Percentiles rank a stretch among this genome's conserved stretches.
Conservation (phyloP, 73 alveolate genomes). For the Symbiodinium pilosum region DNA sequence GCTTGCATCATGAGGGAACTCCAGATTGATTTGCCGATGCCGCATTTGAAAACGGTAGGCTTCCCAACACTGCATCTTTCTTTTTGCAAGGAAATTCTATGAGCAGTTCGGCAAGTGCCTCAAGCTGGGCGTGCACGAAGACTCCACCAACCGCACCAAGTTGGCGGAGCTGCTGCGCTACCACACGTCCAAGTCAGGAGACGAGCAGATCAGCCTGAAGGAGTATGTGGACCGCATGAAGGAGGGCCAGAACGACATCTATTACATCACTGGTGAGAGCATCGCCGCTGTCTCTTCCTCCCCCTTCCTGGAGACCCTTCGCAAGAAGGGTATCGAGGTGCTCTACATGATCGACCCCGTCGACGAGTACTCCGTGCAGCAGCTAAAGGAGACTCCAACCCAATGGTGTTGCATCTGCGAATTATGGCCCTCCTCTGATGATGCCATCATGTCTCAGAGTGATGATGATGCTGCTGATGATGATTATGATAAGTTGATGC, state of each 20-base stretch:
- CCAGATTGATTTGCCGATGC: too few relatives aligned
- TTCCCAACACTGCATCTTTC: too few relatives aligned
- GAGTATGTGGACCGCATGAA: conserved; percentile 99
- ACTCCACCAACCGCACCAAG: conserved; percentile 99
- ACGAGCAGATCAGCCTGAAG: conserved; percentile 99
- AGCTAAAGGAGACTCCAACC: too few relatives aligned
- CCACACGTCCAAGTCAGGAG: conserved; percentile 99
- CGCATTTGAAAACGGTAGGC: conserved; percentile 99
- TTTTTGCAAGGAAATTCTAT: too few relatives aligned
- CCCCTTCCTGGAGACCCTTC: conserved; percentile 99
- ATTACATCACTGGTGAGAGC: conserved; percentile 99
- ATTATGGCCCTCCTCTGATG: too few relatives aligned
- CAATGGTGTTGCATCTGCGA: too few relatives aligned
- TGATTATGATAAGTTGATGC: too few relatives aligned
- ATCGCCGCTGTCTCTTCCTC: conserved; percentile 98
- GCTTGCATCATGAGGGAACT: too few relatives aligned
- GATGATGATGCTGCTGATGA: too few relatives aligned
- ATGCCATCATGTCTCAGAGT: too few relatives aligned
- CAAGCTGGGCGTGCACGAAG: conserved; percentile 99
- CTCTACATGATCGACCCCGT: conserved; percentile 99
- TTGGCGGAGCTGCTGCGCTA: conserved; percentile 99
- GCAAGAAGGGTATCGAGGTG: conserved; percentile 99
- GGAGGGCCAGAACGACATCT: conserved; percentile 99
- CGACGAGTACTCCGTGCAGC: conserved; percentile 99
- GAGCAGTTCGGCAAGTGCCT: conserved; percentile 99